These are phyloP conservation scores for Xylaria sp. DNA, from an alignment of 2,329 filamentous ascomycete genomes.

Conservation along the genomic window DNA sequence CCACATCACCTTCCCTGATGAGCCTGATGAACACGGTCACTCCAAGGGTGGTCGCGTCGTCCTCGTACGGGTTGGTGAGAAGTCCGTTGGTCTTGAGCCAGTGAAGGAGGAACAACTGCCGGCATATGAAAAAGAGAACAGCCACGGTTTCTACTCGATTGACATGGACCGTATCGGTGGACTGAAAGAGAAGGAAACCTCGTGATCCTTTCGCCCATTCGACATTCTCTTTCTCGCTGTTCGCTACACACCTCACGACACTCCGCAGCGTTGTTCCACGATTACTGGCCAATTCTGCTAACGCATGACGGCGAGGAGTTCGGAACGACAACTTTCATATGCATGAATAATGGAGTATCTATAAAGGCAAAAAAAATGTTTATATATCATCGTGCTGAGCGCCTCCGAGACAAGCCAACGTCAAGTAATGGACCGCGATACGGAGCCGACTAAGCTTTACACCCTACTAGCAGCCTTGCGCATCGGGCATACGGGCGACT, in stretches of 20 bases:
- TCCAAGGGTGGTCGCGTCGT: slow-evolving; percentile 85
- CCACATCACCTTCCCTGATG: slow-evolving; percentile 96
- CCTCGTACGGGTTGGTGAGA: slow-evolving; percentile 87
- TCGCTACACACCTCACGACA: slow-evolving; percentile 12
- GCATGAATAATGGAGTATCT: slow-evolving; percentile 32
- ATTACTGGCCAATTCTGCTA: slow-evolving; percentile 14
- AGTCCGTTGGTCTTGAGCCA: slow-evolving; percentile 84
- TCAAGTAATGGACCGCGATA: slow-evolving; percentile 18
- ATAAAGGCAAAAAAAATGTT: slow-evolving; percentile 27
- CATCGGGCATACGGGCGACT: slow-evolving; percentile 26
- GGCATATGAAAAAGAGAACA: slow-evolving; percentile 82
- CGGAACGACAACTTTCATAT: slow-evolving; percentile 25
- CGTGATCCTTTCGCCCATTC: slow-evolving; percentile 32
- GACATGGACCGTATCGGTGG: slow-evolving; percentile 95
- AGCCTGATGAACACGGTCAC: slow-evolving; percentile 84
- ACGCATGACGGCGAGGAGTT: slow-evolving; percentile 24
- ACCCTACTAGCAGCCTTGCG: slow-evolving; percentile 13
- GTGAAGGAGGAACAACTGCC: slow-evolving; percentile 80
- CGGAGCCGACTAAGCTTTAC: slow-evolving; percentile 15
- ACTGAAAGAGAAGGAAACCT: slow-evolving; percentile 81
- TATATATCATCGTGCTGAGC: slow-evolving; percentile 25
- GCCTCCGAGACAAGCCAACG: slow-evolving; percentile 24
- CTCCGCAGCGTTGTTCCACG: slow-evolving; percentile 17
- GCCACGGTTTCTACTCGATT: slow-evolving; percentile 84
- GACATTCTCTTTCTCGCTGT: slow-evolving; percentile 6